A percentile compares a stretch with the other conserved stretches of the same genome.
Evolutionary conservation across 2,329 filamentous ascomycete species (phyloP).

Genomic region (Lachnellula suecica): DNA sequence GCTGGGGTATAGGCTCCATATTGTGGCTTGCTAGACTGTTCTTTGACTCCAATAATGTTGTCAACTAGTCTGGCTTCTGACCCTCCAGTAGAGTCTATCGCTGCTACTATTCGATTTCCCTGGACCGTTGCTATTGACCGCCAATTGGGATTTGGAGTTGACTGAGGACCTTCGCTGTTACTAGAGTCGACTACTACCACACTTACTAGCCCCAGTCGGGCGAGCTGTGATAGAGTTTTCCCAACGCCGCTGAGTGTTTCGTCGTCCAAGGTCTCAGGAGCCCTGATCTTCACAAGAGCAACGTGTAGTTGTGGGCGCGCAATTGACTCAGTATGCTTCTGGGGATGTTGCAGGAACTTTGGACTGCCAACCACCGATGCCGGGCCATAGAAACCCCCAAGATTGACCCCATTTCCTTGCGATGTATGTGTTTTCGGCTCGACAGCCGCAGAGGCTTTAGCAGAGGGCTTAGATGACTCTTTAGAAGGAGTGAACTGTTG

Average conservation of each 20-base stretch:
- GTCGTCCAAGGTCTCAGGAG: slow-evolving; percentile 69
- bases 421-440: slow-evolving; percentile 20
- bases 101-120: slow-evolving; percentile 70
- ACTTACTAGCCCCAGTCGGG: slow-evolving; percentile 76
- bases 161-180: slow-evolving; percentile 31
- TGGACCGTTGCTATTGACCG: slow-evolving; percentile 57
- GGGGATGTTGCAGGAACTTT: slow-evolving; percentile 54
- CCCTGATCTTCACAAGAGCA: slow-evolving; percentile 81
- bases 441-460: slow-evolving; percentile 1
- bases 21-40: slow-evolving; percentile 10
- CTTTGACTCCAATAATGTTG: slow-evolving; percentile 37
- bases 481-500: slow-evolving; percentile 69
- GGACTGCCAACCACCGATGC: slow-evolving; percentile 59
- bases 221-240: slow-evolving; percentile 80
- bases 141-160: slow-evolving; percentile 30
- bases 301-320: slow-evolving; percentile 58
- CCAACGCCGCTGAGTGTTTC: slow-evolving; percentile 72
- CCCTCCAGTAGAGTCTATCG: slow-evolving; percentile 68
- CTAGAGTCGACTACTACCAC: slow-evolving; percentile 79
- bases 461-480: slow-evolving; percentile 22
- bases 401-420: slow-evolving; percentile 51
- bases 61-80: slow-evolving; percentile 70
- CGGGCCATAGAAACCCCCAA: slow-evolving; percentile 59
- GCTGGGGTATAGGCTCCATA: slow-evolving; percentile 5
- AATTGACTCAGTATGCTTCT: slow-evolving; percentile 24